Evolutionary conservation across 768 basidiomycete species (phyloP).

Genomic region (Lyophyllum semitale): DNA sequence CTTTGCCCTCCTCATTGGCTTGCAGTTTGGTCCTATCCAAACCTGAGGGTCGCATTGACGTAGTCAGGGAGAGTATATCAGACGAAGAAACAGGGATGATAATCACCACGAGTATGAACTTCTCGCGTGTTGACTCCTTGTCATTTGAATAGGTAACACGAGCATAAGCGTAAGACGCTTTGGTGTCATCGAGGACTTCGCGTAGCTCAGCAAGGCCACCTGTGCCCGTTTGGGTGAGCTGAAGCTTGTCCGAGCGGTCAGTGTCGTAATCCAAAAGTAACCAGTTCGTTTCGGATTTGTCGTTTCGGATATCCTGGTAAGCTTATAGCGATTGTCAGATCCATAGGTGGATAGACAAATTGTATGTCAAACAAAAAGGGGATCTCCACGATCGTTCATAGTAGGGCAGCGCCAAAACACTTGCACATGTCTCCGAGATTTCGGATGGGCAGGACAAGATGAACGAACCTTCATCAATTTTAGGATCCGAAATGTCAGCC

Average conservation of each 20-base stretch:
- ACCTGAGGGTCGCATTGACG: slow-evolving; percentile 34
- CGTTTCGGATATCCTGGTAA: slow-evolving; percentile 82
- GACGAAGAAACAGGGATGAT: slow-evolving; percentile 20
- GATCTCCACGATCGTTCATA: neutral
- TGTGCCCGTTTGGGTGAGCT: slow-evolving; percentile 75
- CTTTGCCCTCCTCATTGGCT: slow-evolving; percentile 92
- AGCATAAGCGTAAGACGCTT: slow-evolving; percentile 83
- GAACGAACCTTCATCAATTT: slow-evolving; percentile 67
- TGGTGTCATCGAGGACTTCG: slow-evolving; percentile 66
- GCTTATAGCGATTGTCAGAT: slow-evolving; percentile 49
- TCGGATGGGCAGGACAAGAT: neutral
- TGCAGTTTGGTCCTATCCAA: slow-evolving; percentile 83
- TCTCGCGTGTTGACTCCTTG: slow-evolving; percentile 84
- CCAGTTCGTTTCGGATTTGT: slow-evolving; percentile 91
- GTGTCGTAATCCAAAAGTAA: slow-evolving; percentile 86
- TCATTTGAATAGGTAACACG: slow-evolving; percentile 86
- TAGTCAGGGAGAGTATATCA: slow-evolving; percentile 18
- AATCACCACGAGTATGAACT: slow-evolving; percentile 76
- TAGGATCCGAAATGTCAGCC: slow-evolving; percentile 80
- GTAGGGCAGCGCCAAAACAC: neutral
- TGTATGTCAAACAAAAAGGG: slow-evolving; percentile 9
- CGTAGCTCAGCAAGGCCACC: slow-evolving; percentile 81
- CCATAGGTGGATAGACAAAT: slow-evolving; percentile 4
- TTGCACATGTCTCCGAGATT: neutral
- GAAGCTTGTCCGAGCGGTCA: slow-evolving; percentile 81